Base-by-base conservation (phyloP, 768 basidiomycete genomes). In the Phylloporus arenicola region DNA sequence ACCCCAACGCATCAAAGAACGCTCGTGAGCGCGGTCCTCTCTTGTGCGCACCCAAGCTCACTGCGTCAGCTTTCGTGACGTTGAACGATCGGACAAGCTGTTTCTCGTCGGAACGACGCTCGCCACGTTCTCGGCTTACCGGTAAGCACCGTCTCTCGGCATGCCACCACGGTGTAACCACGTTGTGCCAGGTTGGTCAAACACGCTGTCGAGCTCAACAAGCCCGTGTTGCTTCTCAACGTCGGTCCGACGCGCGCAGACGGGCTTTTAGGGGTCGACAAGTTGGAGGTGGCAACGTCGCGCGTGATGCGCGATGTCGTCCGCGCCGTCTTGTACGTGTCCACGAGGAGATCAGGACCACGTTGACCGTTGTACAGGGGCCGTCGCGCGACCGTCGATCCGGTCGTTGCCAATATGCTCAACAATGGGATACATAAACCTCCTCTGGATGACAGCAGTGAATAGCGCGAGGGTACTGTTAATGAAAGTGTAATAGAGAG, bases 81-180 rank as follows among this genome's bases (percentile, higher is more conserved):
- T 94, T 34, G 79, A 84, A 52, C 62, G 65, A 8, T 72, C 81
- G 19, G 84, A 89, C 46, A 75, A 81, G 40, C 67, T 97, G 0
- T 78, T 98, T 40, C 71, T 95, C 35, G 70, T 95, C 33, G 95
- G 94, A 30, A 94, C 92, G 0, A 92, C 91, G 1, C 79, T 96
- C 24, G 92, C 95, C 1, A 97, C 94, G 0, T 96, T 88, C 68
- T 93, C 90, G 6, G 92, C 92, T 3, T 96, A 86, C 68, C 77
- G 89, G 89, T 88, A 56, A 35, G 58, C 6, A 5, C 16, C 8
- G 3, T 12, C 29, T 3, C 16, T 17, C 16, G 13, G 22, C 37
- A 17, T 25, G 7, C 24, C 14, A 41, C 2, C 54, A 50, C 16
- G 35, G 35, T 17, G 42, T 37, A 48, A 40, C 17, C 27, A 46